Conservation (phyloP, 768 basidiomycete genomes). For the Chlorophyllum brunneum region DNA sequence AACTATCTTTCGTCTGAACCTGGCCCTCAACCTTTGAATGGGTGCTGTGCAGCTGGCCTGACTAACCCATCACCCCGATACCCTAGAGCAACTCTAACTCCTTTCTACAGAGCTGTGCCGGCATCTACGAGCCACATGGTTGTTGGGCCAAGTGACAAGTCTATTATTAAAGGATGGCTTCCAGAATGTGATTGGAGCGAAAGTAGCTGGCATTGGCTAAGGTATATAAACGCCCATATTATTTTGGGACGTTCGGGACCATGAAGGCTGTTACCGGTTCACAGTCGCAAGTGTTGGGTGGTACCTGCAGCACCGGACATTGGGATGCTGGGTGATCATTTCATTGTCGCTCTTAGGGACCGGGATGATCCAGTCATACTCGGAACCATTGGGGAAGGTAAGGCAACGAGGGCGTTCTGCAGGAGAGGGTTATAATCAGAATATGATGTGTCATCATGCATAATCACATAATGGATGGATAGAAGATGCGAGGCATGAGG, state of each 20-base stretch:
- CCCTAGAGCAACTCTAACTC: constrained; percentile 9
- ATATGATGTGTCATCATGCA: constrained; percentile 9
- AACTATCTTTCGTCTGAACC: too few relatives aligned
- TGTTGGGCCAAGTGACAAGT: constrained; percentile 7
- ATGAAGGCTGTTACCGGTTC: too few relatives aligned
- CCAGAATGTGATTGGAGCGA: background rate
- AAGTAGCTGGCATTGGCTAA: background rate
- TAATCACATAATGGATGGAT: constrained; percentile 10
- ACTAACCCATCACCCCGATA: background rate
- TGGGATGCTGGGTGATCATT: too few relatives aligned
- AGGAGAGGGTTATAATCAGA: constrained; percentile 1
- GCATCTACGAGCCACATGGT: constrained; percentile 11
- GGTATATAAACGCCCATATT: too few relatives aligned
- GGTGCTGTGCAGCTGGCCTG: background rate
- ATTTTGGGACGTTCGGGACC: too few relatives aligned
- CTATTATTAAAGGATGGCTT: constrained; percentile 6
- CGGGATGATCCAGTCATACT: background rate
- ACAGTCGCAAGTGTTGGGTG: too few relatives aligned
- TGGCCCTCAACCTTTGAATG: background rate
- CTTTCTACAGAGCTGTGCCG: constrained; percentile 6
- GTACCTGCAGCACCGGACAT: too few relatives aligned
- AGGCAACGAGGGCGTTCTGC: constrained; percentile 1
- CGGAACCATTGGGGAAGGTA: constrained; percentile 1
- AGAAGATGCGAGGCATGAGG: constrained; percentile 5
- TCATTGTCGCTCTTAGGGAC: background rate